A percentile compares a stretch with the other conserved stretches of the same genome.
Conservation (phyloP, 805 yeast species). For the Kluyveromyces aestuarii region DNA sequence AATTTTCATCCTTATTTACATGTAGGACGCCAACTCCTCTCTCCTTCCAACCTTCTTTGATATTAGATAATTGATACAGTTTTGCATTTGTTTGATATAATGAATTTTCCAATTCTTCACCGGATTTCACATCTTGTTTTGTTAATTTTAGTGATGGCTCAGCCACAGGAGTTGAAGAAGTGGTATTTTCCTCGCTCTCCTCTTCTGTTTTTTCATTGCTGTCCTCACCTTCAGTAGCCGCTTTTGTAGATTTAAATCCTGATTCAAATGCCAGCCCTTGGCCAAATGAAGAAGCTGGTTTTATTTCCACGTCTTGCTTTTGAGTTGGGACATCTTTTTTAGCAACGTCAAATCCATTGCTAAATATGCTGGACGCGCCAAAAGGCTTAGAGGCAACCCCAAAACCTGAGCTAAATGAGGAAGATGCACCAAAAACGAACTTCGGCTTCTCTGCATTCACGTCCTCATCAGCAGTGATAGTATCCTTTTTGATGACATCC, state of each 20-base stretch:
- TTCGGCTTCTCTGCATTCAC: slow-evolving; percentile 25
- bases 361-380: slow-evolving; percentile 36
- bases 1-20: slow-evolving; percentile 42
- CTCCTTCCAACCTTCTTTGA: slow-evolving; percentile 87
- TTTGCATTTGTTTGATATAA: slow-evolving; percentile 66
- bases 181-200: slow-evolving; percentile 8
- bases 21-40: slow-evolving; percentile 87
- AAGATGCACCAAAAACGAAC: slow-evolving; percentile 48
- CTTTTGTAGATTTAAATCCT: slow-evolving; percentile 18
- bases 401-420: slow-evolving; percentile 38
- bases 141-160: slow-evolving; percentile 50
- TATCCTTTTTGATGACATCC: slow-evolving; percentile 10
- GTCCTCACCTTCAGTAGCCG: slow-evolving; percentile 3
- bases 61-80: slow-evolving; percentile 61
- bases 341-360: slow-evolving; percentile 16
- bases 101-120: slow-evolving; percentile 80
- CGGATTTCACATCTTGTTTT: slow-evolving; percentile 60
- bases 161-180: not conserved
- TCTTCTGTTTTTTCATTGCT: slow-evolving; percentile 6
- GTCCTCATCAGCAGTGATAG: slow-evolving; percentile 4
- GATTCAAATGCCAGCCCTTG: slow-evolving; percentile 36
- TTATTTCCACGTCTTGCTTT: slow-evolving; percentile 3
- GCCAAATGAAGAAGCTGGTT: slow-evolving; percentile 33
- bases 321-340: slow-evolving; percentile 5
- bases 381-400: slow-evolving; percentile 28